Conservation (phyloP, 495 filamentous ascomycete species). For the Aspergillus coremiiformis region DNA sequence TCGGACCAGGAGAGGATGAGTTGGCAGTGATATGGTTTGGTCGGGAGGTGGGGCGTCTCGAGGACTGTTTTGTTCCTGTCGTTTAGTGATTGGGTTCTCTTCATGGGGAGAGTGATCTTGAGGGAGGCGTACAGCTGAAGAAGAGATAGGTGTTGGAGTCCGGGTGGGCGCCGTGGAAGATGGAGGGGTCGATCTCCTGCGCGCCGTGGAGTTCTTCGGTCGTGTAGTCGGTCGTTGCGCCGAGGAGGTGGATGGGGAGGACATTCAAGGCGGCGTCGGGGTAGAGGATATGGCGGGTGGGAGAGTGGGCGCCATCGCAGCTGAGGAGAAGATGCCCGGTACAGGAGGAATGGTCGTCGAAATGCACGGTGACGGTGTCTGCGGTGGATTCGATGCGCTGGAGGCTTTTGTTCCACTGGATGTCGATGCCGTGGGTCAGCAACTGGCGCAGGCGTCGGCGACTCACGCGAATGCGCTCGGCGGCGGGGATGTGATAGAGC, state of each 20-base stretch:
- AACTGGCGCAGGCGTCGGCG: slow-evolving; percentile 41
- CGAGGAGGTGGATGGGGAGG: slow-evolving; percentile 44
- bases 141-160: slow-evolving; percentile 49
- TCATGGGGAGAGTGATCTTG: too few relatives aligned
- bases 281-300: slow-evolving; percentile 31
- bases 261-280: slow-evolving; percentile 30
- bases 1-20: slow-evolving; percentile 49
- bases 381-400: slow-evolving; percentile 25
- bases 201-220: slow-evolving; percentile 33
- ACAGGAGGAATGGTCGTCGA: slow-evolving; percentile 43
- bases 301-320: slow-evolving; percentile 48
- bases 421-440: slow-evolving; percentile 36
- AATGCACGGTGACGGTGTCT: slow-evolving; percentile 36
- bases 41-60: slow-evolving; percentile 42
- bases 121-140: slow-evolving; percentile 35
- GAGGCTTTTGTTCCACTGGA: slow-evolving; percentile 41
- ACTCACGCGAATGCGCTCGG: slow-evolving; percentile 41
- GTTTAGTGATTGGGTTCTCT: too few relatives aligned
- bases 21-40: slow-evolving; percentile 40
- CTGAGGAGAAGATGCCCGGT: slow-evolving; percentile 47
- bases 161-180: slow-evolving; percentile 55
- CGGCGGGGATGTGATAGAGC: slow-evolving; percentile 41
- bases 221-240: slow-evolving; percentile 36
- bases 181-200: slow-evolving; percentile 48
- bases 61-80: slow-evolving; percentile 27